Conservation (phyloP, 148 eudicot species). For the Vaccinium macrocarpon region DNA sequence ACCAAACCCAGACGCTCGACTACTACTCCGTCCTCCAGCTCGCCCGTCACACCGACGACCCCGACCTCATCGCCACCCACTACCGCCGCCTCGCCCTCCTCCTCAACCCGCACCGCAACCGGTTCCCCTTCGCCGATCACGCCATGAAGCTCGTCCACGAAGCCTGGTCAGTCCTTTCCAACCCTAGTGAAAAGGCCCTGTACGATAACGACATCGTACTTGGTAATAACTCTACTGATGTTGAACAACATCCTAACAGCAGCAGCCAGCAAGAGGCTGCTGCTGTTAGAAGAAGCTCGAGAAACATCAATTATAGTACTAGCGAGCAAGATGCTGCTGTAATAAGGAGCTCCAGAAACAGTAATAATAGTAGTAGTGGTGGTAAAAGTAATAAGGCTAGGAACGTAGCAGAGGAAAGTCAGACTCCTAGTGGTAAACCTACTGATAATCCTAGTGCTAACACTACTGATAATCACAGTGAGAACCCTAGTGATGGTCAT, state of each 20-base stretch:
- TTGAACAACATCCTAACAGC: slow-evolving; percentile 19
- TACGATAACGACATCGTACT: slow-evolving; percentile 49
- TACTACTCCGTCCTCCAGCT: slow-evolving; percentile 75
- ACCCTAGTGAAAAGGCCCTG: slow-evolving; percentile 51
- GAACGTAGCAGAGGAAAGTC: slow-evolving; percentile 1
- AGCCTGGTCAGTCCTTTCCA: slow-evolving; percentile 75
- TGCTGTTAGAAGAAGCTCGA: slow-evolving; percentile 19
- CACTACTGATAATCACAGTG: background rate
- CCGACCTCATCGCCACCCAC: slow-evolving; percentile 49
- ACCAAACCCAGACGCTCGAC: slow-evolving; percentile 30
- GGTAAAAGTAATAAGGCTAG: slow-evolving; percentile 21
- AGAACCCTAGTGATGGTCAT: background rate
- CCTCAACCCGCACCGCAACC: slow-evolving; percentile 53
- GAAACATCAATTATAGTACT: background rate
- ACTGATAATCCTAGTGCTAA: background rate
- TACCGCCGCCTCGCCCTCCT: slow-evolving; percentile 51
- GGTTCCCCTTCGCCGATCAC: slow-evolving; percentile 57
- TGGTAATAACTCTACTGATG: background rate
- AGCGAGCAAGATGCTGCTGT: slow-evolving; percentile 14
- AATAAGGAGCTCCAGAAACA: slow-evolving; percentile 19
- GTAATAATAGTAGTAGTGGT: background rate
- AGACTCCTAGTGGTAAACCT: background rate
- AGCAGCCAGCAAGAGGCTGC: slow-evolving; percentile 19
- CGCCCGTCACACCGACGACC: slow-evolving; percentile 39
- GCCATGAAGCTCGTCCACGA: slow-evolving; percentile 64